A percentile compares a stretch with the other conserved stretches of the same genome.
Conservation (phyloP, 129 eudicot genomes). For the Scalesia atractyloides region DNA sequence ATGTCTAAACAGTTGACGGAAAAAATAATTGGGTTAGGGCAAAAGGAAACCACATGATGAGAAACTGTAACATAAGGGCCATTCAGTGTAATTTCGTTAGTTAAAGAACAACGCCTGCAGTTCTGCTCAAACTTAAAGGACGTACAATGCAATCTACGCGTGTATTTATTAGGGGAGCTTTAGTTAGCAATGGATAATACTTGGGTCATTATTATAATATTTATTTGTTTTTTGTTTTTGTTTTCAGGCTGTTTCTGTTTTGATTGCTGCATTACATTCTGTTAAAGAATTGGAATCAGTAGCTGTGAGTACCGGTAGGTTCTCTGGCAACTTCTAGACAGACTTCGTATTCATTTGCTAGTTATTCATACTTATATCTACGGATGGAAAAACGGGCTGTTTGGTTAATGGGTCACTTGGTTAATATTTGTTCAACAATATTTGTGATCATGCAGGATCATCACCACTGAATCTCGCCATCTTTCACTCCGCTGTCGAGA, state of each 20-base stretch:
- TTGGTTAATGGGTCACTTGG: neutral
- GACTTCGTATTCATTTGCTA: slow-evolving; percentile 7
- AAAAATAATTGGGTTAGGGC: too few relatives aligned
- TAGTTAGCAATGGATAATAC: neutral
- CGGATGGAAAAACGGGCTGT: neutral
- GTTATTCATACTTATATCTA: neutral
- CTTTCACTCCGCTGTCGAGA: slow-evolving; percentile 92
- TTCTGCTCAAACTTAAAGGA: too few relatives aligned
- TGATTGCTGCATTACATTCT: slow-evolving; percentile 81
- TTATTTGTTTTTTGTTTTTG: neutral
- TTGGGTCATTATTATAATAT: neutral
- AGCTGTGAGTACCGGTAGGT: slow-evolving; percentile 53
- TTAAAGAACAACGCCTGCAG: too few relatives aligned
- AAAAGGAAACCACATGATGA: too few relatives aligned
- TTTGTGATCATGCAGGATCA: slow-evolving; percentile 45
- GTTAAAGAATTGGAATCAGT: slow-evolving; percentile 77
- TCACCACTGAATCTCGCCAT: slow-evolving; percentile 88
- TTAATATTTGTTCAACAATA: neutral
- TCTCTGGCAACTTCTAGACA: slow-evolving; percentile 2
- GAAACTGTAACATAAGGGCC: too few relatives aligned
- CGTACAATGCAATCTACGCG: neutral
- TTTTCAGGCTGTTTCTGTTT: slow-evolving; percentile 70
- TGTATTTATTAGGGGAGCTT: slow-evolving; percentile 13
- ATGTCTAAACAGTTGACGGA: too few relatives aligned
- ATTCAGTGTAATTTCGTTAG: too few relatives aligned